phyloP scores from a whole-genome alignment of 495 filamentous ascomycete genomes.

The Acidomyces sp. region DNA sequence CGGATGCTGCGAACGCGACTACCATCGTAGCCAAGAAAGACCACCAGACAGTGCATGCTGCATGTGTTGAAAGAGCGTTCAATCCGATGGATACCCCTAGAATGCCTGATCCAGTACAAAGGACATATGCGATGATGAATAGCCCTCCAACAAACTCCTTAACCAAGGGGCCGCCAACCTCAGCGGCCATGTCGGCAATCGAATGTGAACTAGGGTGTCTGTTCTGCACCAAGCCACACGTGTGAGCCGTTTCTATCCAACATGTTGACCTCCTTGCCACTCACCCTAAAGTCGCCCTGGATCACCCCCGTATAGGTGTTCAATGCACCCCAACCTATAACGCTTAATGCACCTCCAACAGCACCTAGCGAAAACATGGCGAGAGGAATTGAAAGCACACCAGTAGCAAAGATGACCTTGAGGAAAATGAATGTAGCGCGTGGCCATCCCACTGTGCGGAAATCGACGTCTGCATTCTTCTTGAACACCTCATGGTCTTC shows the following conservation, averaged over 20 bases:
- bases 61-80: slow-evolving; percentile 38
- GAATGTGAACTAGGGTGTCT: slow-evolving; percentile 30
- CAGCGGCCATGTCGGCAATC: slow-evolving; percentile 30
- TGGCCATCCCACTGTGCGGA: slow-evolving; percentile 46
- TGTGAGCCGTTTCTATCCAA: neutral
- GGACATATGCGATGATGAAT: slow-evolving; percentile 37
- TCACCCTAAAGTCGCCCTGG: slow-evolving; percentile 31
- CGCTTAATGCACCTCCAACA: slow-evolving; percentile 29
- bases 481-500: slow-evolving; percentile 39
- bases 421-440: slow-evolving; percentile 44
- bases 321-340: slow-evolving; percentile 33
- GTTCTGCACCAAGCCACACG: no score
- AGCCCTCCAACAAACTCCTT: slow-evolving; percentile 26
- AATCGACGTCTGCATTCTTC: slow-evolving; percentile 38
- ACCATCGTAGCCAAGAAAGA: slow-evolving; percentile 23
- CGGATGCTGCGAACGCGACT: slow-evolving; percentile 6
- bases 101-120: slow-evolving; percentile 37
- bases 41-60: slow-evolving; percentile 37
- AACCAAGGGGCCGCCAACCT: slow-evolving; percentile 22
- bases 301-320: slow-evolving; percentile 27
- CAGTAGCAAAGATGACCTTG: slow-evolving; percentile 42
- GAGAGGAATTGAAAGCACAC: slow-evolving; percentile 24
- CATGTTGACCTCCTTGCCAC: neutral
- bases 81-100: slow-evolving; percentile 38
- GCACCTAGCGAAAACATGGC: slow-evolving; percentile 34